Conservation (phyloP, 148 eudicot genomes). For the Fagopyrum homotropicum region DNA sequence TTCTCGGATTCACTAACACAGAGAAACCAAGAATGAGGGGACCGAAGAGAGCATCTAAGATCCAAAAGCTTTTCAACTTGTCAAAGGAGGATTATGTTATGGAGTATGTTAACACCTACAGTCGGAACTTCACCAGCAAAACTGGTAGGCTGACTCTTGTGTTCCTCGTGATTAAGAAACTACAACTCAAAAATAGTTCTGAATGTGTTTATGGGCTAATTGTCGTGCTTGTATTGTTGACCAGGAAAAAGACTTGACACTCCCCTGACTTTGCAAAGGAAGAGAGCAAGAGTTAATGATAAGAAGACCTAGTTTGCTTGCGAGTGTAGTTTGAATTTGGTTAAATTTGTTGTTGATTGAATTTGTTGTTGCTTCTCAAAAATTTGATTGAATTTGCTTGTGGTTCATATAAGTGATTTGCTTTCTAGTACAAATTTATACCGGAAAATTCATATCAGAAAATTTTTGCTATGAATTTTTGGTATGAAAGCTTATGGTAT, state of each 20-base stretch:
- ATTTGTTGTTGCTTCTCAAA: too few species aligned
- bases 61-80: constrained; percentile 82
- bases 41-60: constrained; percentile 94
- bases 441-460: too few species aligned
- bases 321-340: too few species aligned
- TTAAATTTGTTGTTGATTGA: too few species aligned
- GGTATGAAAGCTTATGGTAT: too few species aligned
- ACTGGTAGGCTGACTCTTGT: constrained; percentile 28
- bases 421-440: too few species aligned
- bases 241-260: constrained; percentile 84
- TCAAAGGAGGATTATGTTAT: constrained; percentile 82
- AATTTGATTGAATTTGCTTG: too few species aligned
- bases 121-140: constrained; percentile 63
- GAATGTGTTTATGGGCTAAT: neutral
- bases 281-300: constrained; percentile 73
- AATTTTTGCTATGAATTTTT: too few species aligned
- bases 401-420: too few species aligned
- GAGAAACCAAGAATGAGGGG: constrained; percentile 97
- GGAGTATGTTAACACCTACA: constrained; percentile 88
- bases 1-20: constrained; percentile 70
- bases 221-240: neutral
- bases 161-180: neutral
- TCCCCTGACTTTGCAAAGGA: constrained; percentile 82
- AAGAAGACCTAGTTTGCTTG: constrained; percentile 36
- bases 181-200: too few species aligned